These are phyloP conservation scores for Cryptococcus jaspeensis DNA, from an alignment of 1,284 basidiomycete species.

Conservation along the genomic window DNA sequence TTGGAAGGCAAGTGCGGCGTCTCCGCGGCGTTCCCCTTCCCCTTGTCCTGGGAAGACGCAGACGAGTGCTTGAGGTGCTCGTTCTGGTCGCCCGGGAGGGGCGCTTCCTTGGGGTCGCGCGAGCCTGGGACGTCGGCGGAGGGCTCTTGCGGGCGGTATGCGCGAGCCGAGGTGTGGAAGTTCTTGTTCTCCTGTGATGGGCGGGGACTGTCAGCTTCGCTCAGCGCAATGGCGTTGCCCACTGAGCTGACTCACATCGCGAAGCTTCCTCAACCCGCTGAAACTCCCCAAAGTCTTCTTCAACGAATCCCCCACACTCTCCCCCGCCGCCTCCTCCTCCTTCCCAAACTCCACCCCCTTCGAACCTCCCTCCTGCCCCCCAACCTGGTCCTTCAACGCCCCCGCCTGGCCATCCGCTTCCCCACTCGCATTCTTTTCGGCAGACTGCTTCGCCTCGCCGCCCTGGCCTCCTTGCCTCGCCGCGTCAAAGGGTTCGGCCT, in stretches of 20 bases:
- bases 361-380: conserved; percentile 29
- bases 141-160: conserved; percentile 8
- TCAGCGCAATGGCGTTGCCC: neutral
- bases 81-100: conserved; percentile 41
- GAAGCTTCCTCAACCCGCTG: conserved; percentile 20
- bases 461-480: conserved; percentile 26
- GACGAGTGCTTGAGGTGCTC: conserved; percentile 38
- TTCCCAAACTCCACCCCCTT: conserved; percentile 29
- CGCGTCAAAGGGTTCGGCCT: conserved; percentile 29
- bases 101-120: conserved; percentile 15
- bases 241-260: conserved; percentile 11
- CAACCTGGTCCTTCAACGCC: conserved; percentile 34
- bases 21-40: conserved; percentile 38
- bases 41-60: conserved; percentile 21
- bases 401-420: conserved; percentile 15
- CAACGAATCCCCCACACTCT: conserved; percentile 17
- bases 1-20: conserved; percentile 36
- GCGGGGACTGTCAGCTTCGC: no score
- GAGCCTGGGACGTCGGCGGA: conserved; percentile 17
- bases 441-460: conserved; percentile 26
- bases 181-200: conserved; percentile 20
- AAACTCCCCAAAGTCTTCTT: conserved; percentile 20
- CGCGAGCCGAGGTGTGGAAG: conserved; percentile 32
- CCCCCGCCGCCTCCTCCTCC: conserved; percentile 29
- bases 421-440: conserved; percentile 11